Percentiles rank a stretch among this genome's conserved stretches.
phyloP scores from a whole-genome alignment of 2,329 filamentous ascomycete genomes.

The Botrytis squamosa region DNA sequence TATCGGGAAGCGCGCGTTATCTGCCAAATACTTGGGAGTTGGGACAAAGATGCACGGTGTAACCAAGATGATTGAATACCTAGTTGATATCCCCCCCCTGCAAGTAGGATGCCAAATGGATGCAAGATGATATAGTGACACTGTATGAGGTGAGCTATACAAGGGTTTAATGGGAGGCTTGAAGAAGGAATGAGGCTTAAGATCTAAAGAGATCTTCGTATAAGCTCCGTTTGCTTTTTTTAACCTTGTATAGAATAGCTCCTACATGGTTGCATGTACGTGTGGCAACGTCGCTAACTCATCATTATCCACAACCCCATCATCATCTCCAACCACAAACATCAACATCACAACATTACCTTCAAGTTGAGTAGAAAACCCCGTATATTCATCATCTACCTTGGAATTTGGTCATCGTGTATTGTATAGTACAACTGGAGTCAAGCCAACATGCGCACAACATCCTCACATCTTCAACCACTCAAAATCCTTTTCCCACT shows the following conservation, averaged over 20 bases:
- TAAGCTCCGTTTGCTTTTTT: neutral
- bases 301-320: neutral
- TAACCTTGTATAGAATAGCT: neutral
- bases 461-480: neutral
- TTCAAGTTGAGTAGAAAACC: neutral
- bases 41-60: neutral
- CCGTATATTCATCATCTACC: neutral
- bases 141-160: neutral
- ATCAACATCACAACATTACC: neutral
- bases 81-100: neutral
- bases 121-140: conserved; percentile 4
- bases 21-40: neutral
- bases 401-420: neutral
- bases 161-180: neutral
- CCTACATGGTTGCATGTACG: neutral
- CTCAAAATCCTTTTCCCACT: conserved; percentile 1
- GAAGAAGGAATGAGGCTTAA: neutral
- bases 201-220: conserved; percentile 1
- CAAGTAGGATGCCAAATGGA: neutral
- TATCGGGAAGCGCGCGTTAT: conserved; percentile 19
- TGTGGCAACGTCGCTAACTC: neutral
- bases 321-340: neutral
- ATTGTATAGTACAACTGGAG: neutral
- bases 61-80: neutral
- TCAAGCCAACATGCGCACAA: conserved; percentile 5